Percentiles rank a stretch among this genome's conserved stretches.
Conservation (phyloP, 345 rosid species). For the Corchorus olitorius region DNA sequence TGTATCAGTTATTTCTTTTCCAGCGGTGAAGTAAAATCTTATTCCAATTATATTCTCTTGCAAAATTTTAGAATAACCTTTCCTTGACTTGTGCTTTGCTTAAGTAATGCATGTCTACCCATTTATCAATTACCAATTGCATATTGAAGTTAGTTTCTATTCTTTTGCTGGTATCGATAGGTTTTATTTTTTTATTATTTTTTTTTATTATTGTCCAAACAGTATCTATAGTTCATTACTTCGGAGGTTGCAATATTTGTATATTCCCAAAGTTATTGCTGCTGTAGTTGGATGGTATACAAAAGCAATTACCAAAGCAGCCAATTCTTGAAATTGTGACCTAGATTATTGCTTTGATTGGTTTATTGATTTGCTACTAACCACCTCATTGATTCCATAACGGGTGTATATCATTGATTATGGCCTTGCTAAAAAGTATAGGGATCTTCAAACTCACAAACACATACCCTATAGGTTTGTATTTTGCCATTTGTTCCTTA, state of each 20-base stretch:
- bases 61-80: neutral
- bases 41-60: neutral
- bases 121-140: neutral
- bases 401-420: slow-evolving; percentile 27
- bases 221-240: neutral
- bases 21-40: neutral
- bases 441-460: no score
- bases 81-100: neutral
- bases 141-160: neutral
- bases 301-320: neutral
- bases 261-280: neutral
- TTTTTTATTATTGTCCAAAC: no score
- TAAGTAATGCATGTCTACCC: neutral
- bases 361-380: neutral
- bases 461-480: slow-evolving; percentile 24
- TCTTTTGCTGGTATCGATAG: no score
- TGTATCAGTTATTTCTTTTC: neutral
- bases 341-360: neutral
- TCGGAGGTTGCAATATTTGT: neutral
- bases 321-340: neutral
- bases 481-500: neutral
- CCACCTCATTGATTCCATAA: slow-evolving; percentile 18
- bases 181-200: no score
- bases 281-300: neutral
- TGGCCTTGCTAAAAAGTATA: slow-evolving; percentile 27